Conservation (phyloP, 805 yeast genomes). For the Jamesozyma spencerorum region DNA sequence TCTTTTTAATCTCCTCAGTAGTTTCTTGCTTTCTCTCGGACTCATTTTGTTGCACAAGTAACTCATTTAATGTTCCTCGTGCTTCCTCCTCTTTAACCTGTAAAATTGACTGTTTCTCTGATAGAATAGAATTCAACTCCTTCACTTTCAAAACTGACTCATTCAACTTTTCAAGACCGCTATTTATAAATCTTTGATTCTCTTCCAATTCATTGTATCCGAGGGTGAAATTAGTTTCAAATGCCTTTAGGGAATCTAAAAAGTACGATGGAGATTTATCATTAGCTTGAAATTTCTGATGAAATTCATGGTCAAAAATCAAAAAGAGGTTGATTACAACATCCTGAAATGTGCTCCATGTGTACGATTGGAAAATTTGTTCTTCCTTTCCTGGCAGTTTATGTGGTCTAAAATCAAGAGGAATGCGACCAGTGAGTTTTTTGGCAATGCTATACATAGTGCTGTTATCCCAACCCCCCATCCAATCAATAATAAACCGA, state of each 20-base stretch:
- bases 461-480: conserved; percentile 68
- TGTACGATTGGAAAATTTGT: conserved; percentile 6
- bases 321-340: conserved; percentile 41
- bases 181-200: conserved; percentile 59
- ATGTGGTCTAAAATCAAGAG: conserved; percentile 44
- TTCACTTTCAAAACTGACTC: conserved; percentile 72
- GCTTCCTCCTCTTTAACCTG: conserved; percentile 59
- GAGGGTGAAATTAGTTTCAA: conserved; percentile 34
- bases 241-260: conserved; percentile 40
- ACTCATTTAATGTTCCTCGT: conserved; percentile 54
- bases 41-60: conserved; percentile 80
- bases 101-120: conserved; percentile 43
- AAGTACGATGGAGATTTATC: conserved; percentile 45
- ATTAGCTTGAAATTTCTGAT: conserved; percentile 1
- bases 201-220: conserved; percentile 47
- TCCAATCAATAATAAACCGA: conserved; percentile 80
- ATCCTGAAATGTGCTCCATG: conserved; percentile 31
- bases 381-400: conserved; percentile 25
- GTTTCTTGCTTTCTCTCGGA: conserved; percentile 87
- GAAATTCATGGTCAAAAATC: conserved; percentile 34
- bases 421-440: conserved; percentile 35
- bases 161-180: conserved; percentile 64
- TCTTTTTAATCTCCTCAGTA: conserved; percentile 63
- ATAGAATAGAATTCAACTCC: conserved; percentile 44
- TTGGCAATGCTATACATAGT: conserved; percentile 45